Evolutionary conservation across 306 rosid species (phyloP).

Genomic region (Quercus bicolor): DNA sequence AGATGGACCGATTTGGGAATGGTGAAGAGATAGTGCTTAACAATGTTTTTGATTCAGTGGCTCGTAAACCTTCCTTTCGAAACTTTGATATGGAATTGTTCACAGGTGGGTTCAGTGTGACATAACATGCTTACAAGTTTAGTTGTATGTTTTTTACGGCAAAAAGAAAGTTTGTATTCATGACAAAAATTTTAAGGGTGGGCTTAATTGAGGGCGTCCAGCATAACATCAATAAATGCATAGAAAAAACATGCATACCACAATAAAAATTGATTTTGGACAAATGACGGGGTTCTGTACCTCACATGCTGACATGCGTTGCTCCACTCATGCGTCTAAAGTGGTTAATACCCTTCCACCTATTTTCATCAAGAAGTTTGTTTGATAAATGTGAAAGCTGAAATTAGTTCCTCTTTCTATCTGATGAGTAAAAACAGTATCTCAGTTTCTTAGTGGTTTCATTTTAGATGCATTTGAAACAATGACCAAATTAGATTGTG

Average conservation of each 20-base stretch:
- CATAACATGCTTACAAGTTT: not conserved
- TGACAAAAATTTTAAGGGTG: not conserved
- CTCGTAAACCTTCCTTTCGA: conserved; percentile 61
- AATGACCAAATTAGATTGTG: conserved; percentile 2
- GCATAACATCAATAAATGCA: not conserved
- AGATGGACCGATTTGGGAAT: conserved; percentile 87
- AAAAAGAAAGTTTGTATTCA: not conserved
- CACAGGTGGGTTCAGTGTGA: conserved; percentile 46
- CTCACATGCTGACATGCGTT: not conserved
- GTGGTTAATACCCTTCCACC: not conserved
- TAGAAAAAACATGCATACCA: not conserved
- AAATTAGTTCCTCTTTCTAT: not conserved
- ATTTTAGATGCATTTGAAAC: not conserved
- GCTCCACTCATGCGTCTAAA: not conserved
- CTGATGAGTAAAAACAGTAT: not conserved
- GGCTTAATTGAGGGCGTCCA: too few species aligned
- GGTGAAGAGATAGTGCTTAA: conserved; percentile 70
- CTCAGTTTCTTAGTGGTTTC: not conserved
- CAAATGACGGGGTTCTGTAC: not conserved
- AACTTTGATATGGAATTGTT: conserved; percentile 60
- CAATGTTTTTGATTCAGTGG: conserved; percentile 49
- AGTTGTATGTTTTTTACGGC: not conserved
- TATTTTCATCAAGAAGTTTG: not conserved
- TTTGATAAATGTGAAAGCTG: not conserved
- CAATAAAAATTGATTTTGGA: not conserved